phyloP scores from a whole-genome alignment of 305 asterid genomes.

The Ilex paraguariensis region DNA sequence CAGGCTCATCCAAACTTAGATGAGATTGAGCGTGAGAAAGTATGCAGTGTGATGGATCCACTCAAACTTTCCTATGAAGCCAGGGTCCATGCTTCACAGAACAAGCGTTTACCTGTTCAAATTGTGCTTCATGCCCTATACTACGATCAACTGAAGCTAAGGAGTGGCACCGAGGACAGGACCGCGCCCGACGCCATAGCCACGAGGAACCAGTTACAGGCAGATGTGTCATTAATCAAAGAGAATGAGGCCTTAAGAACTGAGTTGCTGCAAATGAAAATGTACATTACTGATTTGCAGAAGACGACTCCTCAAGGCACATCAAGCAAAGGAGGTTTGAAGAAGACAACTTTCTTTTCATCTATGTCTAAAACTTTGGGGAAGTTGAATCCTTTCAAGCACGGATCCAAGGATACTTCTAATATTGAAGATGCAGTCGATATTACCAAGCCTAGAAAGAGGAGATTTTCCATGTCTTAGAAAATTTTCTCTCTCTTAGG shows the following conservation, averaged over 20 bases:
- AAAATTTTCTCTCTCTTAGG: not conserved
- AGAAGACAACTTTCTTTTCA: constrained; percentile 66
- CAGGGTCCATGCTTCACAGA: constrained; percentile 88
- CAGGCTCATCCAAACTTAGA: constrained; percentile 88
- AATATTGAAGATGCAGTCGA: constrained; percentile 51
- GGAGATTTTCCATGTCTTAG: constrained; percentile 89
- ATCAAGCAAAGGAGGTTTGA: constrained; percentile 25
- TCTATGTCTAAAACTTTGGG: constrained; percentile 77
- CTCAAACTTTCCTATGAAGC: constrained; percentile 87
- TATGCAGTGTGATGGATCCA: constrained; percentile 89
- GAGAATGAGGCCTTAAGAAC: constrained; percentile 82
- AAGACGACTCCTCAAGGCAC: constrained; percentile 27
- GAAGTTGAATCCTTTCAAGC: constrained; percentile 75
- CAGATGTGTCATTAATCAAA: constrained; percentile 61
- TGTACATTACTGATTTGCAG: constrained; percentile 63
- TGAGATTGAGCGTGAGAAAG: constrained; percentile 91
- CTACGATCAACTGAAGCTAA: constrained; percentile 70
- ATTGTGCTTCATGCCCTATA: constrained; percentile 88
- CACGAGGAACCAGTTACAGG: constrained; percentile 60
- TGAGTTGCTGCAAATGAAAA: constrained; percentile 83
- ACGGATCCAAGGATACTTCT: constrained; percentile 84
- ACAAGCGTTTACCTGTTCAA: constrained; percentile 86
- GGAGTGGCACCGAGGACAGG: constrained; percentile 58
- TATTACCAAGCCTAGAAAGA: constrained; percentile 75
- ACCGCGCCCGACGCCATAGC: constrained; percentile 37